Base-by-base conservation (phyloP, 495 filamentous ascomycete species). In the Penicillium cosmopolitanum region DNA sequence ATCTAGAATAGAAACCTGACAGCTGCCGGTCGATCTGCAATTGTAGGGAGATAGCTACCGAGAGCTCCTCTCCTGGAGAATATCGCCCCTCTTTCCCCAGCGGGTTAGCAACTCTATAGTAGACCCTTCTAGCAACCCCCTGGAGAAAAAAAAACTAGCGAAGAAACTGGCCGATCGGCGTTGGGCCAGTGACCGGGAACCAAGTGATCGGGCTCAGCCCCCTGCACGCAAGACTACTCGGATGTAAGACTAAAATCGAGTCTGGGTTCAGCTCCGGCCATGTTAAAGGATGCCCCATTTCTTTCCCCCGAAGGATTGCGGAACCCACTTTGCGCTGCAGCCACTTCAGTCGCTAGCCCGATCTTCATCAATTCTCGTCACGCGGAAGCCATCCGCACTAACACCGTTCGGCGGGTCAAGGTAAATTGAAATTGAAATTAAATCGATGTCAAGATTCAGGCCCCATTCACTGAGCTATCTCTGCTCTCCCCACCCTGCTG, bases 301-400 rank as follows among this genome's bases (percentile, higher is more conserved):
- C 16, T 19, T 44, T 18, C 42, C 34, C 57, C 40, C 50, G 51
- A 43, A 36, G 57, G 43, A 55, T 42, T 55, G 28, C 18, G 25
- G 52, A 44, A 51, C 50, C 57, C 57, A 60, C 57, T 51, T 54
- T 19, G 50, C 44, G 44, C 57, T 50, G 57, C 57, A 50, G 51
- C 52, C 35, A 51, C 44, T 23, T 19, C 36, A 42, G 15, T 43
- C 57, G 57, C 57, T 60, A 64, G 62, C 35, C 50, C 50, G 53
- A 57, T 60, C 57, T 40, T 54, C 42, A 42, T 31, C 42, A 44
- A 16, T 47, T 31, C 51, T 53, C 38, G 47, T 62, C 62, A 61
- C 57, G 62, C 62, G 62, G 62, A 56, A 51, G 47, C 53, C 48
- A 21, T 53, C 50, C 34, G 51, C 56, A 47, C 61, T 56, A 53